A percentile compares a stretch with the other conserved stretches of the same genome.
These are phyloP conservation scores for Capsicum baccatum DNA, from an alignment of 257 asterid species.

Conservation along the genomic window DNA sequence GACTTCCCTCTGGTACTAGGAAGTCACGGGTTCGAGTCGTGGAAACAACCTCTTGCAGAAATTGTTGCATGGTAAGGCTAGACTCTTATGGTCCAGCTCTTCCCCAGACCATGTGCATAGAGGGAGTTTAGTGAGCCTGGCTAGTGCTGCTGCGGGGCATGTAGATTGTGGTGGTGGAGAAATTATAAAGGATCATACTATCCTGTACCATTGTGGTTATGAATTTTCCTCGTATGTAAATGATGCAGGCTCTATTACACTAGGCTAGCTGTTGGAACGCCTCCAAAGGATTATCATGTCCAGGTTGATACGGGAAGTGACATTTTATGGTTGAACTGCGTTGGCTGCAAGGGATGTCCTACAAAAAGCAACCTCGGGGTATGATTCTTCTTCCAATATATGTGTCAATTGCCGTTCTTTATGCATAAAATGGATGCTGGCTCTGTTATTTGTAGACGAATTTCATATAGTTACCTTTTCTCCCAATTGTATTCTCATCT, in stretches of 20 bases:
- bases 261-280: conserved; percentile 58
- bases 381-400: conserved; percentile 30
- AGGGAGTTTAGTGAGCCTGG: too few species aligned
- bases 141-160: not conserved
- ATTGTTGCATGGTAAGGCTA: too few species aligned
- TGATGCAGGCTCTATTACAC: conserved; percentile 65
- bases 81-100: too few species aligned
- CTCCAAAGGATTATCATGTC: conserved; percentile 62
- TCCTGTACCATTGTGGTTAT: not conserved
- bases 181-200: not conserved
- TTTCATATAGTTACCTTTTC: not conserved
- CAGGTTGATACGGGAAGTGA: conserved; percentile 82
- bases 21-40: too few species aligned
- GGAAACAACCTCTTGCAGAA: too few species aligned
- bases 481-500: conserved; percentile 9
- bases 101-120: too few species aligned
- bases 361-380: conserved; percentile 58
- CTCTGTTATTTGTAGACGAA: not conserved
- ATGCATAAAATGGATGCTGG: not conserved
- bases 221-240: not conserved
- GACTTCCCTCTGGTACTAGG: too few species aligned
- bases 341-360: conserved; percentile 58
- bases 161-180: not conserved
- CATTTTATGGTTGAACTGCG: conserved; percentile 67
- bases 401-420: not conserved